Evolutionary conservation across 352 stramenopile species (phyloP), one percentile per base, ranked within the genome.

Genomic region (Phytophthora uliginosa): DNA sequence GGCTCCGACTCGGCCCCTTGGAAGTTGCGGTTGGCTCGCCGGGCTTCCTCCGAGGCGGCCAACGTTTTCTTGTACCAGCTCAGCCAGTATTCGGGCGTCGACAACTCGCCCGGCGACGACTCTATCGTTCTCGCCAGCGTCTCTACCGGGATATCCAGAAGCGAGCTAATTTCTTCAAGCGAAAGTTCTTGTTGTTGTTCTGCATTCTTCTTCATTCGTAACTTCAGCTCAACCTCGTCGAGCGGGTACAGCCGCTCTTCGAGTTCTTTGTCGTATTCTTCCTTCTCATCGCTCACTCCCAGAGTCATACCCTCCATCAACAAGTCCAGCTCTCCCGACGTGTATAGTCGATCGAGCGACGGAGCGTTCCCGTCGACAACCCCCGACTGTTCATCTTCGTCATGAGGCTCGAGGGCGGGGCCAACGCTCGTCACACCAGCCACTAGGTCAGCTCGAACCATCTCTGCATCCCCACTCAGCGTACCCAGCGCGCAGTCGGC

Each of bases 171-270:
- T 17, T 59, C 31, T 12, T 34, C 17, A 28, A 42, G 53, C 17
- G 28, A 59, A 7, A 47, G 10, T 22, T 59, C 0, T 13, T 38
- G 8, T 13, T 13, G 33, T 38, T 59, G 7, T 59, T 45, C 18
- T 13, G 53, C 53, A 15, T 54, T 63, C 38, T 63, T 34, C 22
- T 42, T 4, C 40, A 63, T 54, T 9, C 38, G 9, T 7, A 24
- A 12, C 57, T 42, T 53, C 13, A 63, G 18, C 40, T 63, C 57
- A 0, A 63, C 57, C 4, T 63, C 40, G 24, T 63, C 57, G 38
- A 63, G 56, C 9, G 56, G 56, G 36, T 40, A 40, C 13, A 63
- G 38, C 40, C 56, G 56, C 20, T 63, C 56, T 34, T 63, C 38
- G 9, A 63, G 22, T 22, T 53, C 34, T 12, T 63, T 53, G 0